Evolutionary conservation across 139 green algal species (phyloP).

Genomic region (Pedinophyceae sp.): DNA sequence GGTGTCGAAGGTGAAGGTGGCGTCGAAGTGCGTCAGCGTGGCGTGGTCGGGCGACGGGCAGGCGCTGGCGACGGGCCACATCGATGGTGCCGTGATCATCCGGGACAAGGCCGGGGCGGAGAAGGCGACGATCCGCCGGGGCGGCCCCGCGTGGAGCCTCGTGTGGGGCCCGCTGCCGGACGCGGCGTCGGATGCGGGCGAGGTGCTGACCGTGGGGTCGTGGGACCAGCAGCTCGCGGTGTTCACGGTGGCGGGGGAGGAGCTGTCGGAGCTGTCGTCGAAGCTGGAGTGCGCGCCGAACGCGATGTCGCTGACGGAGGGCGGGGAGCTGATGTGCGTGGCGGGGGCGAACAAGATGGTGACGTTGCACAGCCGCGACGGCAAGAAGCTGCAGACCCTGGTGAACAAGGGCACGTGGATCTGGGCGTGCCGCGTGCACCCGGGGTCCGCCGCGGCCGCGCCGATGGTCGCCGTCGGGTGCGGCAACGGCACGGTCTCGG

Average conservation of each 20-base stretch:
- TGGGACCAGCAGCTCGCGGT: conserved; percentile 55
- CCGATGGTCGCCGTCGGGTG: conserved; percentile 51
- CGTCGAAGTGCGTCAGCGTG: conserved; percentile 37
- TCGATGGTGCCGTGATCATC: conserved; percentile 50
- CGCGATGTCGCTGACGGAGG: conserved; percentile 33
- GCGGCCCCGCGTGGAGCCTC: conserved; percentile 50
- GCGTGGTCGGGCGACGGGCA: conserved; percentile 59
- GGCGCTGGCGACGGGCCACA: conserved; percentile 52
- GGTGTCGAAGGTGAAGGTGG: conserved; percentile 67
- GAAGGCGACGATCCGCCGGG: conserved; percentile 37
- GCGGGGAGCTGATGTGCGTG: conserved; percentile 42
- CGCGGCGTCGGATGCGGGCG: no score
- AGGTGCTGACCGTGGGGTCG: conserved; percentile 43
- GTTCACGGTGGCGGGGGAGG: conserved; percentile 40
- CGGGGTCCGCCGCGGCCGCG: no score
- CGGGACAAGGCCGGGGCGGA: conserved; percentile 51
- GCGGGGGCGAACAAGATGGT: conserved; percentile 42
- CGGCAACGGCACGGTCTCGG: conserved; percentile 45
- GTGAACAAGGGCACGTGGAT: conserved; percentile 20
- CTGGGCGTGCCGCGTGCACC: conserved; percentile 46
- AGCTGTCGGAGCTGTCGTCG: conserved; percentile 22
- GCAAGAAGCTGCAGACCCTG: conserved; percentile 40
- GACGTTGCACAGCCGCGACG: conserved; percentile 43
- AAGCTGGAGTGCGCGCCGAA: conserved; percentile 37
- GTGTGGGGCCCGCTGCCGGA: conserved; percentile 15